Evolutionary conservation across 768 basidiomycete species (phyloP), one percentile per base, ranked within the genome.

Genomic region (Trametes elegans): DNA sequence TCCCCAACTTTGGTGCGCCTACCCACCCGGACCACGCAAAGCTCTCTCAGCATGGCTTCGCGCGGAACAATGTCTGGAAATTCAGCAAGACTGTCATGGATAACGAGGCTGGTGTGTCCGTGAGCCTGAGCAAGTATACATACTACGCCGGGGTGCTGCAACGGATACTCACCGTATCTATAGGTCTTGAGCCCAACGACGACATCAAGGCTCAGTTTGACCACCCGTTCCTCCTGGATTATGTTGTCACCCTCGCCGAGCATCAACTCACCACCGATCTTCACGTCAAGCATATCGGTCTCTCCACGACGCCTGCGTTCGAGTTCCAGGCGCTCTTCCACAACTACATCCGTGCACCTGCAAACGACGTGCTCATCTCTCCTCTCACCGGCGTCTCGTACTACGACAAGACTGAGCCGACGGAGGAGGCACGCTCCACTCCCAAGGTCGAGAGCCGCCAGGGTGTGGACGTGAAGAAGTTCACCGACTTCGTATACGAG

Each of bases 251-350:
- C 10, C 74, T 99, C 55, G 75, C 79, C 11, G 82, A 79, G 59
- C 79, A 89, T 64, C 79, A 87, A 62, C 76, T 98, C 60, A 81
- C 78, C 59, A 91, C 93, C 31, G 83, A 87, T 64, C 77, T 97
- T 6, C 85, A 90, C 65, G 88, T 98, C 58, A 77, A 77, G 59
- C 96, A 97, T 66, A 77, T 82, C 0, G 83, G 82, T 7, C 63
- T 71, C 2, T 73, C 76, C 14, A 69, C 70, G 3, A 65, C 73
- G 0, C 76, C 80, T 38, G 59, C 66, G 5, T 78, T 98, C 36
- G 83, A 87, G 66, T 98, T 96, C 76, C 97, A 99, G 69, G 89
- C 93, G 1, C 78, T 98, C 40, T 79, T 99, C 49, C 97, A 99
- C 71, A 93, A 83, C 44, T 99, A 99, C 72, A 79, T 97, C 60